Conservation (phyloP, 2,329 filamentous ascomycete genomes). For the Trichothecium roseum region DNA sequence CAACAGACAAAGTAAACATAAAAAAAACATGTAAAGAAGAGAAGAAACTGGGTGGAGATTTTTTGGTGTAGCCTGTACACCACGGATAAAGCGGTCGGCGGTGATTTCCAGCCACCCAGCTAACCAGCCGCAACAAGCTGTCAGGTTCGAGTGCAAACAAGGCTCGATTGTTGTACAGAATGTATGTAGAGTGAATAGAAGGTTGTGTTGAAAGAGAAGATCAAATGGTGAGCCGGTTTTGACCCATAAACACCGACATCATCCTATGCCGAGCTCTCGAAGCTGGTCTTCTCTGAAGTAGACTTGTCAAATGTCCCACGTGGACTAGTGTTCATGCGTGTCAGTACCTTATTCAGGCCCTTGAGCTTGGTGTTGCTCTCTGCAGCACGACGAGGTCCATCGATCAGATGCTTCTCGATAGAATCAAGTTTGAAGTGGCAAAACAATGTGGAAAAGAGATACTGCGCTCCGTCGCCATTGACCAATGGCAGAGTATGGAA, state of each 20-base stretch:
- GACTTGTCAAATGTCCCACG: slow-evolving; percentile 41
- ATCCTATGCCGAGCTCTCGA: slow-evolving; percentile 25
- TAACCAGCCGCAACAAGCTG: too few species aligned
- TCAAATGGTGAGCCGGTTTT: too few species aligned
- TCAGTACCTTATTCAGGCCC: slow-evolving; percentile 47
- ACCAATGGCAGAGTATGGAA: slow-evolving; percentile 87
- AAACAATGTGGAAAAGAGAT: slow-evolving; percentile 89
- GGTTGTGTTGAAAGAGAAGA: too few species aligned
- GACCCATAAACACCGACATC: too few species aligned
- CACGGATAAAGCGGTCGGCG: not conserved
- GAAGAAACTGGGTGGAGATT: slow-evolving; percentile 4
- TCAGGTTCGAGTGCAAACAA: too few species aligned
- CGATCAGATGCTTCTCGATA: slow-evolving; percentile 45
- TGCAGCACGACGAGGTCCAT: slow-evolving; percentile 25
- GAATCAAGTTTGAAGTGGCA: slow-evolving; percentile 67
- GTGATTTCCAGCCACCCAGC: not conserved
- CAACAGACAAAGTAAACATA: slow-evolving; percentile 2
- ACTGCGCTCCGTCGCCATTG: slow-evolving; percentile 82
- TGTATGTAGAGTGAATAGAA: too few species aligned
- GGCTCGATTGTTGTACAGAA: too few species aligned
- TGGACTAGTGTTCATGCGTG: slow-evolving; percentile 40
- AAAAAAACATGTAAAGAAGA: slow-evolving; percentile 4
- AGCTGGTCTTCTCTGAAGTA: slow-evolving; percentile 36
- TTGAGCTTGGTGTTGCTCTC: slow-evolving; percentile 45
- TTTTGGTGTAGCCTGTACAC: too few species aligned